Evolutionary conservation across 148 eudicot genomes (phyloP), one percentile per base, ranked within the genome.

Genomic region (Spergularia marina): DNA sequence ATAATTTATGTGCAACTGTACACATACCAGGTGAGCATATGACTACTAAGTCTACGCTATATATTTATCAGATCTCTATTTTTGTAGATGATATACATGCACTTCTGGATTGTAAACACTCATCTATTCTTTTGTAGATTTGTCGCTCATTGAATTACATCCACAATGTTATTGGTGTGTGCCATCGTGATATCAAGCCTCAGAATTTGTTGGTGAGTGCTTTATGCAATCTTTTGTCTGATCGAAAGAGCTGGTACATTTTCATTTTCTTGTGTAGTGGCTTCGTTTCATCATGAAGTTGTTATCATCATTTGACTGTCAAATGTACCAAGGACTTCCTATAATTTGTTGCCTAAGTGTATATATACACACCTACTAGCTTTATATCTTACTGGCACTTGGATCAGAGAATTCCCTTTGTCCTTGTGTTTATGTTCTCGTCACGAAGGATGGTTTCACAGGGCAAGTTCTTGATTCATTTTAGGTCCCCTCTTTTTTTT

Each of bases 131-230:
- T 63, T 68, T 79, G 82, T 78, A 94, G 97, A 94, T 94, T 57
- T 94, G 93, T 36, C 97, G 98, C 3, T 81, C 96, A 11, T 90
- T 94, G 17, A 89, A 87, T 79, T 94, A 94, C 75, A 82, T 94
- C 5, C 98, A 94, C 83, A 84, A 74, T 72, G 93, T 91, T 69
- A 85, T 91, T 72, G 96, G 98, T 66, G 96, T 94, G 51, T 91
- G 97, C 74, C 98, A 94, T 76, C 93, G 98, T 62, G 98, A 94
- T 77, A 94, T 94, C 80, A 94, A 94, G 81, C 98, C 98, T 2
- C 98, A 91, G 72, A 94, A 94, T 81, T 78, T 94, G 64, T 85
- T 94, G 86, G 98, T 94, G 76, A 86, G 89, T 65, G 44, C 60
- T 53, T 76, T 72, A 70, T 47, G 7, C n/a, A 36, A 34, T 54